A percentile compares a stretch with the other conserved stretches of the same genome.
phyloP scores from a whole-genome alignment of 129 eudicot species.

The Flaveria robusta region DNA sequence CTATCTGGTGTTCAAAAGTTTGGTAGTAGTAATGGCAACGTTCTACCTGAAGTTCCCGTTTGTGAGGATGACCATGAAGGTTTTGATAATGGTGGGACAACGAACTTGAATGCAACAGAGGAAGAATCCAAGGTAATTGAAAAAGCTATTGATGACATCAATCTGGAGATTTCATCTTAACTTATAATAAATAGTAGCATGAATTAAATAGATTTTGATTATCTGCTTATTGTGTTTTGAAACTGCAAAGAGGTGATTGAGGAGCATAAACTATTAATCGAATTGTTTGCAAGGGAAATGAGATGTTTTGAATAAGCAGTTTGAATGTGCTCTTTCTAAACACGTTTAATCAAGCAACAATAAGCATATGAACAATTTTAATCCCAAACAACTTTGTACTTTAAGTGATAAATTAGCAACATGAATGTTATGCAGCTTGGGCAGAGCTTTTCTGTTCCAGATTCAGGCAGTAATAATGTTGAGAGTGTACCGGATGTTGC shows the following conservation, averaged over 20 bases:
- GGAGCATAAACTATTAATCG: no score
- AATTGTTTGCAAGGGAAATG: no score
- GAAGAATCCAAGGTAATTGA: neutral
- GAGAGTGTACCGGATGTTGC: neutral
- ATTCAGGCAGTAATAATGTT: neutral
- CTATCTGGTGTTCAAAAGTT: neutral
- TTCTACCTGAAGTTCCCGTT: conserved; percentile 4
- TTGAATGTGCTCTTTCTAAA: no score
- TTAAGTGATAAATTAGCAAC: neutral
- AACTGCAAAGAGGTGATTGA: neutral
- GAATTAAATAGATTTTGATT: neutral
- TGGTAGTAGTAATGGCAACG: conserved; percentile 12
- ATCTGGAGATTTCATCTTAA: conserved; percentile 17
- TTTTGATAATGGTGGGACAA: conserved; percentile 5
- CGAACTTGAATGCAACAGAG: neutral
- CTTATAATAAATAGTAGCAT: neutral
- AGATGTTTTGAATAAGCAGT: no score
- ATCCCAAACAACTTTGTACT: neutral
- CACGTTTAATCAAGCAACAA: neutral
- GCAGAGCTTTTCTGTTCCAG: no score
- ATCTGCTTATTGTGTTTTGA: neutral
- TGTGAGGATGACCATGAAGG: conserved; percentile 11
- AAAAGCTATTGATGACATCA: neutral
- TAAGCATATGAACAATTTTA: neutral
- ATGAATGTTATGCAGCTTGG: conserved; percentile 16